Base-by-base conservation (phyloP, 2,329 filamentous ascomycete genomes). In the Trichoderma lentiforme region DNA sequence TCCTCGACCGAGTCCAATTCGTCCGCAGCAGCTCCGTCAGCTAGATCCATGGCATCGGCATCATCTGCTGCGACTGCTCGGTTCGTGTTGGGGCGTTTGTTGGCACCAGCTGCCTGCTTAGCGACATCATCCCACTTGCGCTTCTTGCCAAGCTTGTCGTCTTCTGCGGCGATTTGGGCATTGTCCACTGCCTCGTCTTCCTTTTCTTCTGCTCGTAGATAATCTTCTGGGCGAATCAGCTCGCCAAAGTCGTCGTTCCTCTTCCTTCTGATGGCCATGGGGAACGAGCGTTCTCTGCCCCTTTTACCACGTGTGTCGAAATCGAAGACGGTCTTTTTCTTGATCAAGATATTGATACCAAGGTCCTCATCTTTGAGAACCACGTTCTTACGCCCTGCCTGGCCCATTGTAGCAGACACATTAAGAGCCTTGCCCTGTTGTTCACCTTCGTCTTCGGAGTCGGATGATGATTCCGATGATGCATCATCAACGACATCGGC, bases 211-310 rank as follows among this genome's bases (percentile, higher is more conserved):
- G 95, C 95, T 72, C 95, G 89, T 1, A 98, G 87, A 79, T 95
- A 99, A 74, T 99, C 96, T 80, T 98, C 96, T 0, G 95, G 93
- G 69, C 94, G 90, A 76, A 99, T 98, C 18, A 97, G 84, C 75
- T 99, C 96, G 72, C 96, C 96, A 81, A 96, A 99, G 74, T 98
- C 95, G 78, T 98, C 96, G 34, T 88, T 89, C 65, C 94, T 90
- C 79, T 90, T 92, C 77, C 93, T 87, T 66, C 94, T 90, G 28
- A 95, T 89, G 1, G 95, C 89, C 68, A 97, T 91, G 0, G 96
- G 96, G 79, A 98, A 98, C 83, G 97, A 92, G 74, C 94, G 91
- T 79, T 99, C 96, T 70, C 95, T 89, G 3, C 96, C 96, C 79
- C 93, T 97, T 81, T 97, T 98, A 43, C 92, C 93, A 53, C 94